These are phyloP conservation scores for Labyrinthula sp. DNA, from an alignment of 352 stramenopile genomes.

Conservation along the genomic window DNA sequence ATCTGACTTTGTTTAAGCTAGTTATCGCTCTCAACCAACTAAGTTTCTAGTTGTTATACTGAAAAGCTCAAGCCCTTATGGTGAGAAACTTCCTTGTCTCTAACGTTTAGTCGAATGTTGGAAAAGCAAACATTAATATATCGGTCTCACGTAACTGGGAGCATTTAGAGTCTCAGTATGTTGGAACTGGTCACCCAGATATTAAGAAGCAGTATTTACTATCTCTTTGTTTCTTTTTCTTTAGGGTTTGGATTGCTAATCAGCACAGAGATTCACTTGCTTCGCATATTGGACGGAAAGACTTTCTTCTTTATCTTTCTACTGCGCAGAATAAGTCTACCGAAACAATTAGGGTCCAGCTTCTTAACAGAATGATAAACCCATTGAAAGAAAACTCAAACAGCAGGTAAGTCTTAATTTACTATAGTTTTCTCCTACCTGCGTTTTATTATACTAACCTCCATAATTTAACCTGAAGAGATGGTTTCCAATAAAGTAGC, in stretches of 20 bases:
- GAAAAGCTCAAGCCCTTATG: too few relatives aligned
- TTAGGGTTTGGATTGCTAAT: slow-evolving; percentile 87
- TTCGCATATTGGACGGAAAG: slow-evolving; percentile 81
- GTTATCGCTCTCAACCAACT: too few relatives aligned
- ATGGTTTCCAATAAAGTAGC: too few relatives aligned
- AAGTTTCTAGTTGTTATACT: too few relatives aligned
- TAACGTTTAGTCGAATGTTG: too few relatives aligned
- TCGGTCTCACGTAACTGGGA: slow-evolving; percentile 56
- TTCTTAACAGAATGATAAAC: slow-evolving; percentile 77
- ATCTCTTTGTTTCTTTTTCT: neutral
- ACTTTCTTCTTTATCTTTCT: slow-evolving; percentile 90
- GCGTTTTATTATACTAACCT: too few relatives aligned
- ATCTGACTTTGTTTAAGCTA: too few relatives aligned
- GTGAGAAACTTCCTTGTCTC: too few relatives aligned
- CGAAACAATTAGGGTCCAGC: slow-evolving; percentile 61
- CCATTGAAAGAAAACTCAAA: too few relatives aligned
- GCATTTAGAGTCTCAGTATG: slow-evolving; percentile 73
- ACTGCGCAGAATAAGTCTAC: slow-evolving; percentile 88
- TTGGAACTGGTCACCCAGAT: slow-evolving; percentile 79
- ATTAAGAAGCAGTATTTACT: slow-evolving; percentile 72
- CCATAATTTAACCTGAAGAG: too few relatives aligned
- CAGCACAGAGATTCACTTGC: slow-evolving; percentile 91
- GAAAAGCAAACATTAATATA: slow-evolving; percentile 66
- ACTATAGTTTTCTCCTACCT: too few relatives aligned
- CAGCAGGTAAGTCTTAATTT: too few relatives aligned